Base-by-base conservation (phyloP, 345 rosid species). In the Citrus maxima region DNA sequence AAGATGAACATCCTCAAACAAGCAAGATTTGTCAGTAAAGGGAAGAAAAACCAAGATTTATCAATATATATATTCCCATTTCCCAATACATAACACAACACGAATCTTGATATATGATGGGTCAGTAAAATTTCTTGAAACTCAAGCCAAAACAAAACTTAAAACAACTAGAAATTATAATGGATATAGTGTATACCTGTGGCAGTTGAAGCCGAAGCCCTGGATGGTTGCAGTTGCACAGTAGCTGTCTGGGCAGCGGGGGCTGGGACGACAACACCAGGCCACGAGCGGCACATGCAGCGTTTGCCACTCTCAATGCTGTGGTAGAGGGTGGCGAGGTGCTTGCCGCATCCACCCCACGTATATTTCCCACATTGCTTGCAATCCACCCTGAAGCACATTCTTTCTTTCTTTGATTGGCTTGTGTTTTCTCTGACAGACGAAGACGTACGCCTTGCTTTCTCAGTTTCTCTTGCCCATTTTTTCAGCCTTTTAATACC, bases 231-330 rank as follows among this genome's bases (percentile, higher is more conserved):
- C 25, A 32, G 55, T 9, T 8, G 49, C 9, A 7, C 10, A 5
- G 63, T 49, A 5, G 76, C 42, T 46, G 67, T 55, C 46, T 42
- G 28, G 38, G 73, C 32, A 7, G 72, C 1, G 1, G 83, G 82
- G 54, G 70, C 1, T 2, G 83, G 83, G 54, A 79, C 65, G 79
- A 56, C 80, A 19, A 86, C 79, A 22, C 91, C 87, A 7, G 92
- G 92, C 94, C 94, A 90, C 5, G 92, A 67, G 67, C 76, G 80
- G 89, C 91, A 85, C 79, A 77, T 70, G 88, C 92, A 91, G 80
- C 75, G 92, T 56, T 82, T 84, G 18, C 88, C 91, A 35, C 70
- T 46, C n/a, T 89, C 90, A 10, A 90, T 90, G 82, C 82, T 79
- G 4, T 81, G 73, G 46, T 88, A 82, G 19, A 89, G 55, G n/a